Evolutionary conservation across 306 rosid species (phyloP).

Genomic region (Spatholobus suberectus): DNA sequence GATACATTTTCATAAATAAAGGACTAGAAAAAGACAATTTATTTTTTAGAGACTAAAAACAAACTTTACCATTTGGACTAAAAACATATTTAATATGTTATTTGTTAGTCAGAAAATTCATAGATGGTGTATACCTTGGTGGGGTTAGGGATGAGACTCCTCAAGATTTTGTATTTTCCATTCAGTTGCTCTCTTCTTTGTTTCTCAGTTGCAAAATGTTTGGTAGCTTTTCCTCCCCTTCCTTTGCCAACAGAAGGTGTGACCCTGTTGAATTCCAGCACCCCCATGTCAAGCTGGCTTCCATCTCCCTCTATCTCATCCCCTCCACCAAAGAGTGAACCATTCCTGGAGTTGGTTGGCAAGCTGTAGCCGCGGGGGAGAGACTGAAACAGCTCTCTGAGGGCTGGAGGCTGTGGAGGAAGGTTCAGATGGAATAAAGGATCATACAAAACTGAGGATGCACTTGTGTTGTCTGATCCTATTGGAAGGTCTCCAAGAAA

Average conservation of each 20-base stretch:
- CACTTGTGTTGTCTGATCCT: constrained; percentile 53
- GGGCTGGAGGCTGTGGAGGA: constrained; percentile 87
- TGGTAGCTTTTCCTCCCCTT: constrained; percentile 61
- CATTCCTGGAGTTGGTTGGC: constrained; percentile 64
- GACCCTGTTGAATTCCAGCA: constrained; percentile 71
- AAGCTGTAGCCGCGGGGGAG: constrained; percentile 74
- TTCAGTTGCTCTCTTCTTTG: constrained; percentile 74
- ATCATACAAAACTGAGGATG: constrained; percentile 64
- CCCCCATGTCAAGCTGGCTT: constrained; percentile 71
- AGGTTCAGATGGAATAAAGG: constrained; percentile 82
- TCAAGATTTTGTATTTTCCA: constrained; percentile 61
- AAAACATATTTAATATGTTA: neutral
- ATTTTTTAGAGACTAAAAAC: neutral
- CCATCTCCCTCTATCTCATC: constrained; percentile 72
- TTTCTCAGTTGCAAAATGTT: constrained; percentile 75
- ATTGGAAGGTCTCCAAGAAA: constrained; percentile 64
- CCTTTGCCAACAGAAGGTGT: constrained; percentile 61
- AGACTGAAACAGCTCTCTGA: constrained; percentile 73
- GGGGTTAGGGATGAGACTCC: constrained; percentile 73
- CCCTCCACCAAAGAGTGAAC: constrained; percentile 66
- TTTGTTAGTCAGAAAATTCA: neutral
- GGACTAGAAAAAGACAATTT: neutral
- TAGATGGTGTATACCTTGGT: constrained; percentile 61
- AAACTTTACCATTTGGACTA: neutral
- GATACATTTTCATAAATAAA: neutral